Conservation (phyloP, 1,284 basidiomycete species). For the Ustilago shanxiensis region DNA sequence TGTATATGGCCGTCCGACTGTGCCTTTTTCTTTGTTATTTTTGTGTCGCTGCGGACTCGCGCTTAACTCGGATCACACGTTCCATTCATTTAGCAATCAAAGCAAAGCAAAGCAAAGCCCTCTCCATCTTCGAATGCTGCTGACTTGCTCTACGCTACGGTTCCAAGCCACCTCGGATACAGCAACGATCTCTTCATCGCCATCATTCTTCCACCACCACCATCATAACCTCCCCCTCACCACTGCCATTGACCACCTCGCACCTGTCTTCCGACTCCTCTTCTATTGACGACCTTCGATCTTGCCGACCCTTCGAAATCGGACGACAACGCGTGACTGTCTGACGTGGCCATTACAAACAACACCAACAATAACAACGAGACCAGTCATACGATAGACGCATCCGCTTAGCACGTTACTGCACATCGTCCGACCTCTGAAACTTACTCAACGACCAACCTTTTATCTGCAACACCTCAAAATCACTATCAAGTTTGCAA, state of each 20-base stretch:
- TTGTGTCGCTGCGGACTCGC: neutral
- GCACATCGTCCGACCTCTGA: neutral
- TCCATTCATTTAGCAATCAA: constrained; percentile 1
- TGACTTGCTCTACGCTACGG: neutral
- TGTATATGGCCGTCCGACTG: constrained; percentile 3
- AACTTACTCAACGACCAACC: neutral
- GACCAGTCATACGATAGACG: neutral
- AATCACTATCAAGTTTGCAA: neutral
- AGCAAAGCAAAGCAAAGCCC: too few relatives aligned
- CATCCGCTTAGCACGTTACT: neutral
- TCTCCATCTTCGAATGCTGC: constrained; percentile 8
- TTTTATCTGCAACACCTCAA: neutral
- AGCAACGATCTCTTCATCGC: neutral
- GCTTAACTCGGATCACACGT: neutral
- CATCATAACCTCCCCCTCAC: neutral
- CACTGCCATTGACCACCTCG: neutral
- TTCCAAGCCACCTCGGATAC: neutral
- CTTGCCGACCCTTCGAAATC: neutral
- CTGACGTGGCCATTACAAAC: neutral
- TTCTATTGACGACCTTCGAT: neutral
- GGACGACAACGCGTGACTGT: neutral
- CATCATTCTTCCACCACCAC: neutral
- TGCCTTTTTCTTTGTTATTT: neutral
- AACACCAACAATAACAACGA: neutral
- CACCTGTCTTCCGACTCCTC: neutral